A percentile compares a stretch with the other conserved stretches of the same genome.
Conservation (phyloP, 192 early-diverging fungal genomes). For the Haplosporangium gracile region DNA sequence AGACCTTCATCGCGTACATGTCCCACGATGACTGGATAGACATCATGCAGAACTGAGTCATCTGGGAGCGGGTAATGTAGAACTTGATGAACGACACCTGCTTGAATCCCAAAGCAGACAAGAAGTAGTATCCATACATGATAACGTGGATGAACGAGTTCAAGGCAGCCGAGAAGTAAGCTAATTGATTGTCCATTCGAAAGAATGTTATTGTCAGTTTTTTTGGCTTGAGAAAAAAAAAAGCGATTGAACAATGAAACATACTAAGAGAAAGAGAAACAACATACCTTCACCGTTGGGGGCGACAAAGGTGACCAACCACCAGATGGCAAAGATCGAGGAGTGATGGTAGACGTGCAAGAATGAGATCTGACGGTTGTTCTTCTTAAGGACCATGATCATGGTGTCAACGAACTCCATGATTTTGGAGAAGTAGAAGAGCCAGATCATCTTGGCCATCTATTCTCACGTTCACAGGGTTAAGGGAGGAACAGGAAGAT, state of each 20-base stretch:
- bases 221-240: not conserved
- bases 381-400: slow-evolving; percentile 79
- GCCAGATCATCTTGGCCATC: slow-evolving; percentile 77
- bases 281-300: slow-evolving; percentile 69
- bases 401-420: slow-evolving; percentile 75
- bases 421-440: slow-evolving; percentile 75
- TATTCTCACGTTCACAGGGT: slow-evolving; percentile 12
- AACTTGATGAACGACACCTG: slow-evolving; percentile 72
- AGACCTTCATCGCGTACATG: slow-evolving; percentile 56
- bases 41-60: slow-evolving; percentile 76
- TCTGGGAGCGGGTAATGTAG: slow-evolving; percentile 74
- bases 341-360: slow-evolving; percentile 76
- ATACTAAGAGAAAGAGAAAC: not conserved
- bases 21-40: slow-evolving; percentile 66
- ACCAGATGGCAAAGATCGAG: slow-evolving; percentile 75
- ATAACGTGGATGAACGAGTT: slow-evolving; percentile 76
- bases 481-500: not conserved
- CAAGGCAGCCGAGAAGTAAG: slow-evolving; percentile 65
- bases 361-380: slow-evolving; percentile 76
- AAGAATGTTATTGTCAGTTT: not conserved
- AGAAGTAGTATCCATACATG: slow-evolving; percentile 78
- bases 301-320: slow-evolving; percentile 67
- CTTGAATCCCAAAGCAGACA: slow-evolving; percentile 63
- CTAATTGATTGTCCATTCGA: not conserved
- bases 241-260: not conserved